phyloP scores from a whole-genome alignment of 2,329 filamentous ascomycete species.

The Diplodia seriata region DNA sequence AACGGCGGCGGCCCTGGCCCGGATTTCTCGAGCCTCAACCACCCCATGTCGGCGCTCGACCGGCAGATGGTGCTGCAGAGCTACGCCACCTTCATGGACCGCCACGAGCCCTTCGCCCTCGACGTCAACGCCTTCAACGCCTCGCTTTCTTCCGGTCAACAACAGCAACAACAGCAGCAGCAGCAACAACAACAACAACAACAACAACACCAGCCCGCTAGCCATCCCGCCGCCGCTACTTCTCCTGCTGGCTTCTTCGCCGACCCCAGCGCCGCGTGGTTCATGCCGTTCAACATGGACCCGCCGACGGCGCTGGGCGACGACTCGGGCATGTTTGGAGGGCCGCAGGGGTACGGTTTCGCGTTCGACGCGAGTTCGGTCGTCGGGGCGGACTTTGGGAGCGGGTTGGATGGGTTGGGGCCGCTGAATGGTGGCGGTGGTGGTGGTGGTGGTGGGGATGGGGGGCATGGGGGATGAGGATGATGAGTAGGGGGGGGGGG shows the following conservation, averaged over 20 bases:
- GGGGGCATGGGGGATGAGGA: too few species aligned
- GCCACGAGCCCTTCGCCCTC: slow-evolving; percentile 36
- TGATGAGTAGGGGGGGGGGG: too few species aligned
- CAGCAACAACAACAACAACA: slow-evolving; percentile 31
- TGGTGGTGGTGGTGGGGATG: neutral
- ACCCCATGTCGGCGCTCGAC: slow-evolving; percentile 72
- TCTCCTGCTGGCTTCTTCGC: slow-evolving; percentile 38
- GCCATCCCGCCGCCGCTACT: slow-evolving; percentile 35
- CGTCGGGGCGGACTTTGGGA: slow-evolving; percentile 1
- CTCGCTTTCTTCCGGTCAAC: neutral
- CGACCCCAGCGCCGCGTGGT: slow-evolving; percentile 74
- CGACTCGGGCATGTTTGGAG: slow-evolving; percentile 40
- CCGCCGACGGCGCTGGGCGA: slow-evolving; percentile 60
- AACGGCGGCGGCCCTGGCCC: neutral
- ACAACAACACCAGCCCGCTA: slow-evolving; percentile 31
- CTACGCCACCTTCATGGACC: slow-evolving; percentile 56
- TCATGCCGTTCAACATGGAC: slow-evolving; percentile 91
- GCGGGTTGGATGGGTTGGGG: slow-evolving; percentile 23
- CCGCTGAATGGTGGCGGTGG: slow-evolving; percentile 8
- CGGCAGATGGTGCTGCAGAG: slow-evolving; percentile 78
- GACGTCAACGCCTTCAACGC: slow-evolving; percentile 28
- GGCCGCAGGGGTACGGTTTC: slow-evolving; percentile 18
- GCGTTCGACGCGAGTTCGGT: slow-evolving; percentile 11
- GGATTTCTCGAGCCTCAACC: slow-evolving; percentile 43
- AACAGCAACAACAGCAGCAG: slow-evolving; percentile 11